These are phyloP conservation scores for Mycena alexandri DNA, from an alignment of 768 basidiomycete genomes.

Conservation along the genomic window DNA sequence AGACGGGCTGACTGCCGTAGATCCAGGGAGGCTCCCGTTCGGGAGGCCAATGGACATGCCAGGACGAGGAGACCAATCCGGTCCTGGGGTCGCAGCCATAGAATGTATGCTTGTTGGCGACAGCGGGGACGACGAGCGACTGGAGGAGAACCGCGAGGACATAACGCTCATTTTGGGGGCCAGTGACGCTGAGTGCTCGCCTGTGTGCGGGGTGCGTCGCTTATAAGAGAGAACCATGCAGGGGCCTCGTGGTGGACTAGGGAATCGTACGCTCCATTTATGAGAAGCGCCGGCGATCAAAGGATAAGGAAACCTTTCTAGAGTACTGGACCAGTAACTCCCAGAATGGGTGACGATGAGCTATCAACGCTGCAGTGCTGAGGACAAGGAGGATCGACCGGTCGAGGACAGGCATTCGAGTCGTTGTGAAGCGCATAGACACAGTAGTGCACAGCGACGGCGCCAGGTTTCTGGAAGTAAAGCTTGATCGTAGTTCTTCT, in stretches of 20 bases:
- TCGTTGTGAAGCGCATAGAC: too few species aligned
- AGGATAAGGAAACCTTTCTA: not conserved
- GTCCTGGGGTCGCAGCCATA: conserved; percentile 29
- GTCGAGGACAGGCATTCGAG: not conserved
- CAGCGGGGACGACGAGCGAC: conserved; percentile 32
- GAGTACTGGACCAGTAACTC: not conserved
- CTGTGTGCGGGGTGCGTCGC: not conserved
- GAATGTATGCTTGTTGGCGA: conserved; percentile 22
- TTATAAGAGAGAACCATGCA: conserved; percentile 37
- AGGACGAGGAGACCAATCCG: conserved; percentile 35
- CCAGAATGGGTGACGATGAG: not conserved
- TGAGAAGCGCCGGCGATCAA: conserved; percentile 28
- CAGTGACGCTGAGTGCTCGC: not conserved
- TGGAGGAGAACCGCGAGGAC: conserved; percentile 24
- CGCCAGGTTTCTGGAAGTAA: too few species aligned
- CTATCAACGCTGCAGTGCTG: not conserved
- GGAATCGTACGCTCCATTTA: conserved; percentile 19
- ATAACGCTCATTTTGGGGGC: conserved; percentile 13
- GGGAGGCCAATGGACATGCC: conserved; percentile 30
- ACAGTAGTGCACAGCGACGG: too few species aligned
- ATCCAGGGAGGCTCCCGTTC: conserved; percentile 29
- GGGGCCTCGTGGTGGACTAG: conserved; percentile 28
- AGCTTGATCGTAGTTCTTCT: too few species aligned
- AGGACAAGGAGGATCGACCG: not conserved
- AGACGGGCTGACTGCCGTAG: conserved; percentile 32